phyloP scores from a whole-genome alignment of 1,284 basidiomycete species.

The Trichosporon faecale region DNA sequence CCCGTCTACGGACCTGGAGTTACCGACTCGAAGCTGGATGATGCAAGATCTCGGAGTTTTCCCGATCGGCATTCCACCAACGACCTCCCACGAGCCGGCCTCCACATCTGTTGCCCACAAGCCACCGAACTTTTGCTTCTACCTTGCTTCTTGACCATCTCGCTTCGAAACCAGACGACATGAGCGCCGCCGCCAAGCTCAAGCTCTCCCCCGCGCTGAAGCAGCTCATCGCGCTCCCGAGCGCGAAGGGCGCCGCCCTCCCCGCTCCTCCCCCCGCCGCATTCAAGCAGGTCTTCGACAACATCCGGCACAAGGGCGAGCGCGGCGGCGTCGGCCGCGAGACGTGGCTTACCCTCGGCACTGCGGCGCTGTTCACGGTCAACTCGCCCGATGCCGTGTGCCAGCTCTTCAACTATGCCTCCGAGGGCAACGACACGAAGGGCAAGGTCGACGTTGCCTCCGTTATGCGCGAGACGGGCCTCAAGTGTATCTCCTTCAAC shows the following conservation, averaged over 20 bases:
- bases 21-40: neutral
- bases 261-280: constrained; percentile 31
- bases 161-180: neutral
- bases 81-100: neutral
- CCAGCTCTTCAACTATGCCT: constrained; percentile 41
- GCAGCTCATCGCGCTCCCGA: constrained; percentile 38
- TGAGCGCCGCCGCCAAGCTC: constrained; percentile 22
- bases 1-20: neutral
- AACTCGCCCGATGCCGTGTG: constrained; percentile 46
- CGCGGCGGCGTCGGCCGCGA: constrained; percentile 25
- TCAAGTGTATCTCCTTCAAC: constrained; percentile 85
- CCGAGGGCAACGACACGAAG: constrained; percentile 18
- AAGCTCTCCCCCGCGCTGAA: constrained; percentile 47
- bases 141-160: neutral
- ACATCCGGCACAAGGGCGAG: constrained; percentile 31
- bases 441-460: constrained; percentile 31
- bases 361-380: constrained; percentile 44
- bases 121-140: neutral
- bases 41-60: constrained; percentile 10
- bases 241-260: constrained; percentile 34
- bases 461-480: constrained; percentile 79
- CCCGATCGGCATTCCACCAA: neutral
- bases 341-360: constrained; percentile 43
- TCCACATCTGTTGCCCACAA: neutral
- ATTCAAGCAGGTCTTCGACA: constrained; percentile 32